phyloP scores from a whole-genome alignment of 441 rosid genomes.

The Adansonia rubrostipa region DNA sequence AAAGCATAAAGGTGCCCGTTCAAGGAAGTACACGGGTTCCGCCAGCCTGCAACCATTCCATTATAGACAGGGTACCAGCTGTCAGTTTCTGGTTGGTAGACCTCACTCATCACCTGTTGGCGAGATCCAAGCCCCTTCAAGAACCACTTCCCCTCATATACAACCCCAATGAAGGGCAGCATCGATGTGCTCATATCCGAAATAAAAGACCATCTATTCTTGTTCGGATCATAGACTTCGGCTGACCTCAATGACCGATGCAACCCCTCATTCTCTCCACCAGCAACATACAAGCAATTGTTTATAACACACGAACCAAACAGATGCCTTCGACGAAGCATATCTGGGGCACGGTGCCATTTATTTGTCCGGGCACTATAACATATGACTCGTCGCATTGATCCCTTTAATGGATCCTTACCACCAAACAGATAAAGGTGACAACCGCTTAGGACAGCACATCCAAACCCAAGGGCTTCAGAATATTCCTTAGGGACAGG shows the following conservation, averaged over 20 bases:
- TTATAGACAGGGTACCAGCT: slow-evolving; percentile 51
- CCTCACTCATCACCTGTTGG: slow-evolving; percentile 57
- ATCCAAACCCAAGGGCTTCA: slow-evolving; percentile 60
- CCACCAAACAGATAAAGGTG: slow-evolving; percentile 67
- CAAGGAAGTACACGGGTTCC: slow-evolving; percentile 51
- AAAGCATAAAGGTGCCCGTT: slow-evolving; percentile 54
- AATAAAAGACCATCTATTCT: slow-evolving; percentile 56
- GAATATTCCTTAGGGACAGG: slow-evolving; percentile 61
- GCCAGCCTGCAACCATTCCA: slow-evolving; percentile 64
- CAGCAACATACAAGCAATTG: slow-evolving; percentile 62
- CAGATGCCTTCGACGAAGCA: slow-evolving; percentile 57
- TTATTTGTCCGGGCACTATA: slow-evolving; percentile 60
- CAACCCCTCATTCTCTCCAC: slow-evolving; percentile 58
- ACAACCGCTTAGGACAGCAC: slow-evolving; percentile 62
- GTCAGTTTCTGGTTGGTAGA: slow-evolving; percentile 51
- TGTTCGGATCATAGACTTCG: slow-evolving; percentile 63
- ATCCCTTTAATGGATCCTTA: slow-evolving; percentile 55
- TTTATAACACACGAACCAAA: slow-evolving; percentile 65
- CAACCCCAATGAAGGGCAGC: slow-evolving; percentile 62
- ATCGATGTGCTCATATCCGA: slow-evolving; percentile 61
- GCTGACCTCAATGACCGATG: slow-evolving; percentile 56
- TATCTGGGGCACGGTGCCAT: slow-evolving; percentile 64
- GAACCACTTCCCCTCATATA: slow-evolving; percentile 54
- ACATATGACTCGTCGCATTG: slow-evolving; percentile 58
- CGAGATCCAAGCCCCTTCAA: slow-evolving; percentile 59